Base-by-base conservation (phyloP, 768 basidiomycete genomes). In the Mycena kentingensis region DNA sequence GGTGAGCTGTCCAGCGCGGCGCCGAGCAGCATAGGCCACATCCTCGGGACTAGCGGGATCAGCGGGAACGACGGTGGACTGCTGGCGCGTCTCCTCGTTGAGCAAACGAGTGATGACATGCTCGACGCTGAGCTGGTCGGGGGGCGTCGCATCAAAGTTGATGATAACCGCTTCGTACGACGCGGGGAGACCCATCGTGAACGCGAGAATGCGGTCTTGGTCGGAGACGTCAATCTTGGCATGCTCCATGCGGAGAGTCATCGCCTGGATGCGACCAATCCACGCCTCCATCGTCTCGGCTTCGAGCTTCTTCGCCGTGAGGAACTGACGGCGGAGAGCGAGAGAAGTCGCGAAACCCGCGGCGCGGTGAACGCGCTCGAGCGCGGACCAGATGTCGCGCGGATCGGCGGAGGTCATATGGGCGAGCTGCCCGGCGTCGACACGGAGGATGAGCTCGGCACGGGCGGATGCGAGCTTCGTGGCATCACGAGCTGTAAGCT, bases 51-150 rank as follows among this genome's bases (percentile, higher is more conserved):
- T n/a, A n/a, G n/a, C n/a, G 47, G 32, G 38, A 18, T 36, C 34
- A 15, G 25, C 27, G 39, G 32, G 26, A 34, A 36, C 19, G 32
- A 13, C 29, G 29, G 51, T 28, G 22, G 10, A 26, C 22, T 28
- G 55, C 21, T 61, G 63, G 29, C 55, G 63, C 8, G 49, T 55
- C 50, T 73, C 67, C 37, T 72, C 65, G 39, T 73, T 70, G n/a
- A 73, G 52, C 7, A 73, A 43, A 10, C 64, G 60, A 4, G 59
- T 45, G 21, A 70, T 59, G 38, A 70, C 66, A 41, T 60, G 43
- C 2, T 68, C 48, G 35, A 71, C 46, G 0, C 63, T 65, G 27
- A 70, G 62, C 16, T 52, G 18, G 10, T 61, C 51, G 11, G 67
- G 42, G 12, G 61, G 54, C 13, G 61, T 64, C 1, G 63, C 32